These are phyloP conservation scores for Triticum timopheevii DNA, from an alignment of 176 grass and related monocot genomes.

Conservation along the genomic window DNA sequence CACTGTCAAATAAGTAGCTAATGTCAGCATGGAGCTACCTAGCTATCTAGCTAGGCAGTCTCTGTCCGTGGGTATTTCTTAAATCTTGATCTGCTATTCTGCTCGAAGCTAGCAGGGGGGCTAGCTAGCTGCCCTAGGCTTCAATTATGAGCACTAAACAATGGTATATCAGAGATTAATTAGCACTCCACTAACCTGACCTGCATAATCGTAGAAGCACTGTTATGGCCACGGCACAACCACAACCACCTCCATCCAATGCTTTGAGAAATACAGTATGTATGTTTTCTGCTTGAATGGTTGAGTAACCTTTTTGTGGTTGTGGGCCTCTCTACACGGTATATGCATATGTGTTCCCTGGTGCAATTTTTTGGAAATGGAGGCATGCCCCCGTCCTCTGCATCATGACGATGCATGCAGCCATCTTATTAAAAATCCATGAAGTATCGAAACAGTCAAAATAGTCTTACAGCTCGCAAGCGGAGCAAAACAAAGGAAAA, in stretches of 20 bases:
- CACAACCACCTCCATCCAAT: not conserved
- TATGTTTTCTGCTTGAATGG: not conserved
- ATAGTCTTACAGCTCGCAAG: too few relatives aligned
- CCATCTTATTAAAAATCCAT: too few relatives aligned
- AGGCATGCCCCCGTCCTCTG: too few relatives aligned
- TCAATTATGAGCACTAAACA: constrained; percentile 47
- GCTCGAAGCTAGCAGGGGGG: constrained; percentile 1
- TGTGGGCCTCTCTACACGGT: constrained; percentile 13
- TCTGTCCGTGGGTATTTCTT: not conserved
- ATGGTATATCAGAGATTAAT: constrained; percentile 23
- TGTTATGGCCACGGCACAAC: constrained; percentile 10
- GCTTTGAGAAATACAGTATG: not conserved
- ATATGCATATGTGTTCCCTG: too few relatives aligned
- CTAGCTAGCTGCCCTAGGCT: constrained; percentile 20
- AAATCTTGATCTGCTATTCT: not conserved
- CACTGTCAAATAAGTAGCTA: not conserved
- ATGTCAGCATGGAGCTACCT: not conserved
- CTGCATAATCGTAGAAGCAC: constrained; percentile 11
- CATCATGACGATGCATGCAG: too few relatives aligned
- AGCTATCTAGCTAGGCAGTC: not conserved
- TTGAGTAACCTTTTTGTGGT: not conserved
- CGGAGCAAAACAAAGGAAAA: too few relatives aligned
- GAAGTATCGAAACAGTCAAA: too few relatives aligned
- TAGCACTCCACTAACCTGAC: constrained; percentile 24
- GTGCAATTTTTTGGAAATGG: too few relatives aligned